Conservation (phyloP, 2,329 filamentous ascomycete species). For the Fusarium sp. region DNA sequence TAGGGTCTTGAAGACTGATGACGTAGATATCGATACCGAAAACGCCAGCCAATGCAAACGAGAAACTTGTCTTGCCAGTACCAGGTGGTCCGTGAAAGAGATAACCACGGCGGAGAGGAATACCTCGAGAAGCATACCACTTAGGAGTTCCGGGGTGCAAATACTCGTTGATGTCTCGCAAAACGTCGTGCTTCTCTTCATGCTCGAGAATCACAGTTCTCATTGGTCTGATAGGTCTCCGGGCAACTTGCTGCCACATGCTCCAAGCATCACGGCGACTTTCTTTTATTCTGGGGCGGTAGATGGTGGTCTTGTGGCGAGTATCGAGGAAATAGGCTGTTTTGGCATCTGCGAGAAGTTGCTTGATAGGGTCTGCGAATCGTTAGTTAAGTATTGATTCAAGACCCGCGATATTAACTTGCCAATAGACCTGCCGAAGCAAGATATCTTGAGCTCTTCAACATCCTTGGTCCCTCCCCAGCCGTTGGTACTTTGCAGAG, state of each 20-base stretch:
- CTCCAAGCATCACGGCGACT: slow-evolving; percentile 55
- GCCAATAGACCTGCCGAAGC: slow-evolving; percentile 59
- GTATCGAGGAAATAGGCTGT: slow-evolving; percentile 61
- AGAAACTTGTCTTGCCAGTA: slow-evolving; percentile 76
- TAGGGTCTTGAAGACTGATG: slow-evolving; percentile 64
- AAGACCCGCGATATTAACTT: not conserved
- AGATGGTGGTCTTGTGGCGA: slow-evolving; percentile 66
- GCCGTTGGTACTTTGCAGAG: slow-evolving; percentile 46
- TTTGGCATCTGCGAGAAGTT: slow-evolving; percentile 63
- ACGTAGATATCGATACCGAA: slow-evolving; percentile 75
- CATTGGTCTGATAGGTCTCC: slow-evolving; percentile 75
- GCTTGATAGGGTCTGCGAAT: slow-evolving; percentile 60
- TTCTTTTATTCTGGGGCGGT: slow-evolving; percentile 59
- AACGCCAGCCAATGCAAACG: slow-evolving; percentile 71
- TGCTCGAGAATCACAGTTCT: slow-evolving; percentile 78
- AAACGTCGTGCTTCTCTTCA: slow-evolving; percentile 70
- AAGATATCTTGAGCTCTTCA: slow-evolving; percentile 63
- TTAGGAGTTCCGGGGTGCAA: slow-evolving; percentile 73
- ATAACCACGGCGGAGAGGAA: slow-evolving; percentile 80
- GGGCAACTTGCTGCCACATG: slow-evolving; percentile 66
- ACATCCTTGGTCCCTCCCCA: slow-evolving; percentile 58
- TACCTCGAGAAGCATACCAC: slow-evolving; percentile 80
- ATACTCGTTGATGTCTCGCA: slow-evolving; percentile 81
- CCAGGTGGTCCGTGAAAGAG: slow-evolving; percentile 80
- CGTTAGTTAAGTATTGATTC: not conserved